A percentile compares a stretch with the other conserved stretches of the same genome.
These are phyloP conservation scores for Candida germanica DNA, from an alignment of 805 yeast species.

Conservation along the genomic window DNA sequence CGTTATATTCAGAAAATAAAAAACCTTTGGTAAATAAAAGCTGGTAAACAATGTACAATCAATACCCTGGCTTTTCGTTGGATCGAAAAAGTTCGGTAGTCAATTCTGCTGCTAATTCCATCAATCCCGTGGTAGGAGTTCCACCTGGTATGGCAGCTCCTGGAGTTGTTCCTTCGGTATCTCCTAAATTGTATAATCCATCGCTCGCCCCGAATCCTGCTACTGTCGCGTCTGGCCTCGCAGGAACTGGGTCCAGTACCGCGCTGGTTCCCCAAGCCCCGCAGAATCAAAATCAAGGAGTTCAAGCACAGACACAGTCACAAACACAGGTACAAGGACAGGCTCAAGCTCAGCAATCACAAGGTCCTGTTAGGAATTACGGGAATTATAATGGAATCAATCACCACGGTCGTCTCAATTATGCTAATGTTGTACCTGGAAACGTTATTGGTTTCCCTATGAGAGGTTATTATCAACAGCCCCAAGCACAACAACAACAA, in stretches of 20 bases:
- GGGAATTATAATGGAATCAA: background rate
- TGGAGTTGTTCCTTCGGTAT: too few relatives aligned
- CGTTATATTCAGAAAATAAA: too few relatives aligned
- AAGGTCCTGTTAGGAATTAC: conserved; percentile 1
- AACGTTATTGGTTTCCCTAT: background rate
- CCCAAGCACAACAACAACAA: conserved; percentile 10
- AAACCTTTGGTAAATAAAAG: too few relatives aligned
- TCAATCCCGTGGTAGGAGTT: background rate
- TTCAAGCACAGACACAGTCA: conserved; percentile 6
- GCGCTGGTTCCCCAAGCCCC: conserved; percentile 2
- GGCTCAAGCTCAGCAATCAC: background rate
- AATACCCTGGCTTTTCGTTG: conserved; percentile 4
- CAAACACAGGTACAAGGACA: conserved; percentile 4
- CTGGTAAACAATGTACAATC: conserved; percentile 9
- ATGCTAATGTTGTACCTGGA: background rate
- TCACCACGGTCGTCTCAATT: background rate
- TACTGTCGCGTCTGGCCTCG: too few relatives aligned
- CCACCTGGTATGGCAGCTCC: conserved; percentile 1
- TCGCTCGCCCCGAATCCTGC: too few relatives aligned
- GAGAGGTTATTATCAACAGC: background rate
- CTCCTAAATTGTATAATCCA: too few relatives aligned
- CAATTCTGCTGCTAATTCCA: background rate
- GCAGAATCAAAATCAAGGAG: conserved; percentile 5
- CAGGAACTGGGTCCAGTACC: too few relatives aligned
- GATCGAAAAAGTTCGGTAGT: conserved; percentile 3